phyloP scores from a whole-genome alignment of 495 filamentous ascomycete genomes.

The Penicillium waksmanii region DNA sequence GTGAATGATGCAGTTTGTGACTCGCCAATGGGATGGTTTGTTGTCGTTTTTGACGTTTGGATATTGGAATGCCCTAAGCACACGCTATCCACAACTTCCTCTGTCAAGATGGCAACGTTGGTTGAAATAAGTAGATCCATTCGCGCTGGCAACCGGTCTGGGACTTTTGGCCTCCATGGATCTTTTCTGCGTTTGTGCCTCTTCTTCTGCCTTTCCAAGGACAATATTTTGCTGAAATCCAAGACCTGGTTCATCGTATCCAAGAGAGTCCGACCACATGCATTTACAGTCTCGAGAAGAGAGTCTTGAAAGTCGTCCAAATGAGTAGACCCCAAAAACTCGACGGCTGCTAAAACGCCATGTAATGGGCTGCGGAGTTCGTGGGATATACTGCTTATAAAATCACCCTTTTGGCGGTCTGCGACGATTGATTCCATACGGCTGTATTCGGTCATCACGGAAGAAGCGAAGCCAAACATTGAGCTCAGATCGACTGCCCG shows the following conservation, averaged over 20 bases:
- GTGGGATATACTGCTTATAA: conserved; percentile 69
- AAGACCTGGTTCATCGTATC: conserved; percentile 44
- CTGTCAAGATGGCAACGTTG: conserved; percentile 14
- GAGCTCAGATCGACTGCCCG: conserved; percentile 31
- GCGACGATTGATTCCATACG: conserved; percentile 48
- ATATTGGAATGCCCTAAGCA: conserved; percentile 15
- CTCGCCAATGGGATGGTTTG: neutral
- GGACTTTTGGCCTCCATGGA: neutral
- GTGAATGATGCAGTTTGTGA: neutral
- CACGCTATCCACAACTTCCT: conserved; percentile 25
- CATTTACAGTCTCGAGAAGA: conserved; percentile 57
- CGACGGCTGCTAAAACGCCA: conserved; percentile 61
- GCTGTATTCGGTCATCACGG: conserved; percentile 62
- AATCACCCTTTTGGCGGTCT: conserved; percentile 60
- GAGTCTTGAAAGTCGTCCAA: conserved; percentile 49
- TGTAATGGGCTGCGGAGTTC: conserved; percentile 68
- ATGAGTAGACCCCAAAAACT: conserved; percentile 60
- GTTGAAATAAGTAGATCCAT: conserved; percentile 15
- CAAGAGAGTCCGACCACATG: conserved; percentile 66
- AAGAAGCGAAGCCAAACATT: conserved; percentile 59
- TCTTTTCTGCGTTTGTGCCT: conserved; percentile 11
- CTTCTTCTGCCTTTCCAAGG: conserved; percentile 18
- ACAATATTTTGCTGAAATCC: conserved; percentile 27
- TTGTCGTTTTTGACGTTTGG: neutral
- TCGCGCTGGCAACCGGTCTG: neutral